Conservation (phyloP, 148 eudicot genomes). For the Rhododendron vialii region DNA sequence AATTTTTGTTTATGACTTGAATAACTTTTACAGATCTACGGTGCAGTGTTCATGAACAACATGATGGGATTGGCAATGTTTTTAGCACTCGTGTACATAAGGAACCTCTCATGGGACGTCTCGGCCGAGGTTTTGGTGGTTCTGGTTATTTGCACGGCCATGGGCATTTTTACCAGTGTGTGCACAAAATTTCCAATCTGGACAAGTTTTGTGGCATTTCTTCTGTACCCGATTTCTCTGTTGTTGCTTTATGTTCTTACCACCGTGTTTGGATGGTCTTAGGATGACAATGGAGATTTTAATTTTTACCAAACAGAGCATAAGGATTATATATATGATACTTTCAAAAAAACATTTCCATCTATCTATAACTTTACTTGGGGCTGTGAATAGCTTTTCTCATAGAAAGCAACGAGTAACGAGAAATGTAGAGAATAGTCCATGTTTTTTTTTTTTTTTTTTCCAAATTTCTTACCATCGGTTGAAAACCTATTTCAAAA, state of each 20-base stretch:
- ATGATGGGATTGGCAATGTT: constrained; percentile 21
- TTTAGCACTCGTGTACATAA: constrained; percentile 21
- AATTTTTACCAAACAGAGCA: background rate
- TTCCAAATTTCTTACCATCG: too few species aligned
- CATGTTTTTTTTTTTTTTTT: too few species aligned
- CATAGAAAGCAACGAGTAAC: too few species aligned
- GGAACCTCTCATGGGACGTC: constrained; percentile 17
- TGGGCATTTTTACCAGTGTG: constrained; percentile 22
- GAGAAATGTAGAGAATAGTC: background rate
- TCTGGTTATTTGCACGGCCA: constrained; percentile 19
- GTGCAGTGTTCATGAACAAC: constrained; percentile 37
- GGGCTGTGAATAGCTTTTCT: background rate
- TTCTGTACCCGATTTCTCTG: constrained; percentile 29
- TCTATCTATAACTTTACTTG: too few species aligned
- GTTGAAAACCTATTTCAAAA: too few species aligned
- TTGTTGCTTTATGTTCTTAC: constrained; percentile 21
- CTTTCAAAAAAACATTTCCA: too few species aligned
- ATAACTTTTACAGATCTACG: constrained; percentile 18
- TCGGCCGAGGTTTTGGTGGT: constrained; percentile 25
- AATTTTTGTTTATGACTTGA: background rate
- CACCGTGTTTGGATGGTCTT: constrained; percentile 23
- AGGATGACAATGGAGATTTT: background rate
- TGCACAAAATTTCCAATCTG: constrained; percentile 19
- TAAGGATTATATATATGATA: too few species aligned
- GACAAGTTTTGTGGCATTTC: constrained; percentile 24